phyloP scores from a whole-genome alignment of 140 eudicot genomes.

The Anethum foeniculum region DNA sequence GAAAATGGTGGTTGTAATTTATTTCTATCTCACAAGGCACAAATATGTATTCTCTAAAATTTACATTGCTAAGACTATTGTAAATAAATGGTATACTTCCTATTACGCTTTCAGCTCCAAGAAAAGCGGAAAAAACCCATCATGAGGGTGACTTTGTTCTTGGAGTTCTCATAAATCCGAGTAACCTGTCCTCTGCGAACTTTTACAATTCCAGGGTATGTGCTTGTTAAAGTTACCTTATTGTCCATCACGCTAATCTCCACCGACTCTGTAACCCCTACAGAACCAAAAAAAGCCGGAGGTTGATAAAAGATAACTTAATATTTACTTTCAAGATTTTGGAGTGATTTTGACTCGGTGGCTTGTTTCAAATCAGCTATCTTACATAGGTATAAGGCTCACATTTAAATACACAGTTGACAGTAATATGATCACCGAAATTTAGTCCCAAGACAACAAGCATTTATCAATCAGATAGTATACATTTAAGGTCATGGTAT shows the following conservation, averaged over 20 bases:
- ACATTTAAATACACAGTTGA: background rate
- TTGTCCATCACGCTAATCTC: conserved; percentile 35
- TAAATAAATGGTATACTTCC: background rate
- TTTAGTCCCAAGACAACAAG: background rate
- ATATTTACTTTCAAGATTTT: background rate
- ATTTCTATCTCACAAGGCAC: background rate
- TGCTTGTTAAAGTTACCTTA: conserved; percentile 23
- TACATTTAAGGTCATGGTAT: background rate
- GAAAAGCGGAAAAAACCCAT: conserved; percentile 23
- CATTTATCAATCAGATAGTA: background rate
- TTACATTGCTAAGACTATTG: background rate
- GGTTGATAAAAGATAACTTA: background rate
- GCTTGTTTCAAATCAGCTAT: background rate
- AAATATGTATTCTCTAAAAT: background rate
- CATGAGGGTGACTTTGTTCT: conserved; percentile 16
- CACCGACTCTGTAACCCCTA: conserved; percentile 36
- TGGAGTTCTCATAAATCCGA: conserved; percentile 13
- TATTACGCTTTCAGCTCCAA: conserved; percentile 5
- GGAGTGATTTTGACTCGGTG: background rate
- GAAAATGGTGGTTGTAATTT: background rate
- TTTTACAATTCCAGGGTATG: conserved; percentile 14
- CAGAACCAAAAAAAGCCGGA: background rate
- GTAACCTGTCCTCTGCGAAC: conserved; percentile 3
- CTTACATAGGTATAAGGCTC: background rate
- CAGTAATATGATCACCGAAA: background rate